Base-by-base conservation (phyloP, 169 alveolate genomes). In the Plasmodium gaboni region DNA sequence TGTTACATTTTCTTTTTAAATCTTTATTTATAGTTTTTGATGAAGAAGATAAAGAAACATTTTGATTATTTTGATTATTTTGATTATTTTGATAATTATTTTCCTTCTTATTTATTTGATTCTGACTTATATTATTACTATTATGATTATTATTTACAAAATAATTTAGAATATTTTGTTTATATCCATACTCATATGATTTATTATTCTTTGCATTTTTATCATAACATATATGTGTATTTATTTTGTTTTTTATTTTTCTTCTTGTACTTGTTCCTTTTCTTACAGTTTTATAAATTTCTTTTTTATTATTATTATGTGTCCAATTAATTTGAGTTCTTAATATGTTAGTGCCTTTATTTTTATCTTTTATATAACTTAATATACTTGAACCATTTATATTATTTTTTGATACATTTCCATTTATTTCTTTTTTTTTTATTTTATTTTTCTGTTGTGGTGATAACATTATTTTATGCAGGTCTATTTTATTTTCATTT, bases 21-120 rank as follows among this genome's bases (percentile, higher is more conserved):
- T 32, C 42, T 64, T 22, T 60, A 17, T 42, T 32, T 42, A 38
- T 53, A 42, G 19, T 26, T 22, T 51, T 60, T 60, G 42, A 32
- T 32, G 59, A 51, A n/a, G 88, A 74, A 42, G 8, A 32, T 32
- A 32, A 32, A 32, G 44, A 74, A 74, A 3, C 60, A 53, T 26
- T 59, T 28, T 24, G 64, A 53, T 28, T 55, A 32, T 73, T 1
- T 28, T 60, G 22, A 53, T 12, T 7, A 53, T 26, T 59, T 28
- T 24, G 64, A 53, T 28, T 55, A 32, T 73, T 1, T 28, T 60
- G 22, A 53, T 12, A 53, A 15, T 51, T 50, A 15, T 60, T 44
- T 60, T 28, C 2, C 51, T 72, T 32, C 44, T 32, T 32, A 32
- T 32, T 1, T 4, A 32, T 32, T 32, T 5, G 44, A 32, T 2